Base-by-base conservation (phyloP, 495 filamentous ascomycete genomes). In the Hypoxylon lenormandii region DNA sequence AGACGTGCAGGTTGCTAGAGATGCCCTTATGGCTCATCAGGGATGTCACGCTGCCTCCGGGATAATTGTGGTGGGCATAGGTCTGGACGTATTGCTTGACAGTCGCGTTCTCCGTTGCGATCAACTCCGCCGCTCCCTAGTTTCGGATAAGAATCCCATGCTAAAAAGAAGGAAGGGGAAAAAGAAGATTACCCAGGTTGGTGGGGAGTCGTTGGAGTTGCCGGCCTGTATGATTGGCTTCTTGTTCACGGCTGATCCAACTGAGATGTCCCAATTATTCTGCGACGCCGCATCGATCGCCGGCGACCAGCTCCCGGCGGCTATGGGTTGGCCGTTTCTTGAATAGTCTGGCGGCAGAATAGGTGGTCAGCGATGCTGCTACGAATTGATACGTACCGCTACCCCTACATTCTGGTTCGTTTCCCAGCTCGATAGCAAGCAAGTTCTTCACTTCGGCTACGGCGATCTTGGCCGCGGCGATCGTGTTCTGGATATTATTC, bases 21-120 rank as follows among this genome's bases (percentile, higher is more conserved):
- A 85, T 84, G 8, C 70, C 66, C 13, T 70, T 80, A 54, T 89
- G 86, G 46, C 78, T 80, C 84, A 88, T 87, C 0, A 88, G 76
- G 0, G 75, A 78, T 0, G 76, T 77, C 21, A 84, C 70, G 3
- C 73, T 78, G 0, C 84, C 85, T 13, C 86, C 84, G 0, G 87
- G 86, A 62, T 88, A 89, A 65, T 88, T 87, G 70, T 88, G 86
- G 45, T 84, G 84, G 33, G 83, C 82, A 67, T 86, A 88, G 37
- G 81, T 75, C 47, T 82, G 79, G 26, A 88, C 80, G 46, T 84
- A 85, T 36, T 77, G 74, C 64, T 79, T 80, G 1, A 82, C 80
- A 0, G 78, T 83, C 0, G 78, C 76, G 37, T 88, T 86, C 19
- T 79, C 75, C 0, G 74, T 78, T 0, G 79, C 82, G 10, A 83